Percentiles rank a stretch among this genome's conserved stretches.
phyloP scores from a whole-genome alignment of 2,329 filamentous ascomycete genomes.

The Colletotrichum cereale region DNA sequence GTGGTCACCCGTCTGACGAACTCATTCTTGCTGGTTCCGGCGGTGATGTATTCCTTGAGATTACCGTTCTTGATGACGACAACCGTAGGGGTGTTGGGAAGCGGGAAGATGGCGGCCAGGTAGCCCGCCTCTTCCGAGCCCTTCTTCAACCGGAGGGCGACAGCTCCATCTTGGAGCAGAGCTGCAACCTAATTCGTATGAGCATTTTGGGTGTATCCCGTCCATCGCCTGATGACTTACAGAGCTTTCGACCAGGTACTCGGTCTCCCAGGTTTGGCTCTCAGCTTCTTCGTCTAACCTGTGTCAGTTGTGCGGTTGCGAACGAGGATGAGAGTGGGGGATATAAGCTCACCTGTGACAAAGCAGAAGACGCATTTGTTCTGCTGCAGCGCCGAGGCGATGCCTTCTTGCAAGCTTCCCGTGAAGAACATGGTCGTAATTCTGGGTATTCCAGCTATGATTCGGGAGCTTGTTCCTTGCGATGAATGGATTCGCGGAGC shows the following conservation, averaged over 20 bases:
- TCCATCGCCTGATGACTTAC: constrained; percentile 54
- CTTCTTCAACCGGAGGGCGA: constrained; percentile 77
- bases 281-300: constrained; percentile 74
- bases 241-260: constrained; percentile 70
- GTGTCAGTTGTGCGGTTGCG: background rate
- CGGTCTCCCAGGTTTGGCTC: constrained; percentile 79
- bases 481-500: background rate
- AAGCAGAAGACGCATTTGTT: constrained; percentile 87
- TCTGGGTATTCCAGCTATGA: background rate
- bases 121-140: constrained; percentile 86
- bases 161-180: constrained; percentile 60
- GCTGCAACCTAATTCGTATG: constrained; percentile 14
- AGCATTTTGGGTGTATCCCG: background rate
- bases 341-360: constrained; percentile 72
- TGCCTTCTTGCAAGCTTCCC: constrained; percentile 84
- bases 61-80: constrained; percentile 85
- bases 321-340: constrained; percentile 8
- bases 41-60: constrained; percentile 80
- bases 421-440: constrained; percentile 78
- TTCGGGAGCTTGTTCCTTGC: background rate
- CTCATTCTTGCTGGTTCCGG: constrained; percentile 73
- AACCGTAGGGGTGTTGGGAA: constrained; percentile 82
- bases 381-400: constrained; percentile 79
- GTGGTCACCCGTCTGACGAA: constrained; percentile 70
- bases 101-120: constrained; percentile 83